Percentiles rank a stretch among this genome's conserved stretches.
Conservation (phyloP, 2,329 filamentous ascomycete species). For the Incumbomyces delicatus region DNA sequence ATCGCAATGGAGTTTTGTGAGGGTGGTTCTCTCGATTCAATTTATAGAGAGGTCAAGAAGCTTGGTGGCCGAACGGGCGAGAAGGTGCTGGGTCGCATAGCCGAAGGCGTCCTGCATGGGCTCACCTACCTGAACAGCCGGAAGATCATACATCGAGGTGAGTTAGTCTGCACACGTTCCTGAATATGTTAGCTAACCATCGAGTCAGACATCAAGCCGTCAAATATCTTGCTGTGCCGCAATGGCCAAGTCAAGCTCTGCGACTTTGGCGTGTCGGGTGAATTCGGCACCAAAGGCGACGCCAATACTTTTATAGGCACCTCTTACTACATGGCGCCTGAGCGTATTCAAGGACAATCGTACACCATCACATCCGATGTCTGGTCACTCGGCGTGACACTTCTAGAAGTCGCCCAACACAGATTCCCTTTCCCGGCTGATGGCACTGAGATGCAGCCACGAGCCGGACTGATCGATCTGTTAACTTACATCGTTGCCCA, state of each 20-base stretch:
- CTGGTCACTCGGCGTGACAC: conserved; percentile 91
- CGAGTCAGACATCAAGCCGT: conserved; percentile 81
- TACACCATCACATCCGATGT: conserved; percentile 99
- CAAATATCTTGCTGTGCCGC: conserved; percentile 88
- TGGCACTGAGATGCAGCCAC: conserved; percentile 87
- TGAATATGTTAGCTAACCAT: conserved; percentile 9
- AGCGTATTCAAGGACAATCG: conserved; percentile 91
- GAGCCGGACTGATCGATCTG: conserved; percentile 85
- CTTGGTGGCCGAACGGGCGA: conserved; percentile 90
- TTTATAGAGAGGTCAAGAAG: conserved; percentile 95
- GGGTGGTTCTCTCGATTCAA: conserved; percentile 87
- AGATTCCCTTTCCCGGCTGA: conserved; percentile 97
- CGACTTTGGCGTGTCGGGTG: conserved; percentile 94
- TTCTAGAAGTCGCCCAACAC: conserved; percentile 98
- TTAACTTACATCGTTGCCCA: conserved; percentile 96
- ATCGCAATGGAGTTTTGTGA: conserved; percentile 99
- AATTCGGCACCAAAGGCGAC: conserved; percentile 96
- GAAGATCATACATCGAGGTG: conserved; percentile 86
- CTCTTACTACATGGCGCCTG: conserved; percentile 98
- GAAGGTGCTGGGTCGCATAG: conserved; percentile 93
- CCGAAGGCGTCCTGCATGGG: conserved; percentile 86
- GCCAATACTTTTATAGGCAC: conserved; percentile 99
- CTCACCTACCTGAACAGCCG: conserved; percentile 90
- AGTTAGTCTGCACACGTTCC: conserved; percentile 3
- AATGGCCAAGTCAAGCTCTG: conserved; percentile 93